Evolutionary conservation across 1,139 yeast species (phyloP), one percentile per base, ranked within the genome.

Genomic region (Suhomyces panamericanus): DNA sequence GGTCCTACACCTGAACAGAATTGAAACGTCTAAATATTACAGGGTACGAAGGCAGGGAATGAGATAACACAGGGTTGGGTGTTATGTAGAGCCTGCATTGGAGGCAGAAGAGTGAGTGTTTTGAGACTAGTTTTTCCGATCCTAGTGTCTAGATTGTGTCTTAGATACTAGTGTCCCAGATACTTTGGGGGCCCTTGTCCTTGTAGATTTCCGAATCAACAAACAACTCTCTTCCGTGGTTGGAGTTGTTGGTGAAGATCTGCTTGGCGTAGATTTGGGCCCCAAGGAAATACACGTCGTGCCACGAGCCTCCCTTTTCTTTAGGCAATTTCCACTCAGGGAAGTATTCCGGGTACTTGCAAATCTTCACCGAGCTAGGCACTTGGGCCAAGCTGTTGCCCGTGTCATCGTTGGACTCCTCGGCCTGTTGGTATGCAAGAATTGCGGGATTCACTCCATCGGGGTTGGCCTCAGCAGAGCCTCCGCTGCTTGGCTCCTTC

Each of bases 211-310:
- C 87, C 51, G 81, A 77, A 41, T 85, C 82, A 42, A 90, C 76
- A 62, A 81, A 90, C 50, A 81, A 79, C 49, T 90, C 96, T 28
- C 76, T 70, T 31, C 75, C 73, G 47, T 74, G 76, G 56, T 80
- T 80, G 22, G 83, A 70, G 43, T 83, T 81, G 50, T 73, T 73
- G 9, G 81, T 77, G 56, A 87, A 91, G 16, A 88, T 80, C 65
- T 89, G 96, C 64, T 88, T 89, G 17, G 96, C 83, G 38, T 89
- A 86, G 43, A 91, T 86, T 63, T 89, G 88, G 1, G 89, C 96
- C 2, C 98, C 98, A 49, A 91, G 70, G 59, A 91, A 88, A 49
- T 84, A 81, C 28, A 69, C 69, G 54, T 88, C 93, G 50, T 86
- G 84, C 80, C 81, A 77, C 24, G 76, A 70, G 8, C 86, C 85